Conservation (phyloP, 192 early-diverging fungal genomes). For the Rhizophagus clarus region DNA sequence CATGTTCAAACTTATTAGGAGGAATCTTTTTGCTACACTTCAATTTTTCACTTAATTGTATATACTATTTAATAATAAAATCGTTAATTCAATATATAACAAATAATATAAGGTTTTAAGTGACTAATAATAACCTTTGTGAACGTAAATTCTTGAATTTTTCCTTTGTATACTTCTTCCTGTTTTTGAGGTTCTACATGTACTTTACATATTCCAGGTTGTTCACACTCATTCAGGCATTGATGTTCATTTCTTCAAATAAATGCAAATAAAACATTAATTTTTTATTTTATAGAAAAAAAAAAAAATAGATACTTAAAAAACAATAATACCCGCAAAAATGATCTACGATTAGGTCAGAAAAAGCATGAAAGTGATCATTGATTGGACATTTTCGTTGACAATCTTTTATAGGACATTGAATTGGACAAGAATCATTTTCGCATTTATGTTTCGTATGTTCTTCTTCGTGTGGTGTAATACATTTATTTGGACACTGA, state of each 20-base stretch:
- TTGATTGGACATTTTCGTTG: not conserved
- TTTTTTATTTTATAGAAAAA: not conserved
- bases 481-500: conserved; percentile 21
- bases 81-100: not conserved
- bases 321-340: conserved; percentile 27
- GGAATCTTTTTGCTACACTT: conserved; percentile 29
- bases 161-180: not conserved
- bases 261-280: not conserved
- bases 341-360: not conserved
- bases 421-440: conserved; percentile 22
- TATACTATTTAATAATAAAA: conserved; percentile 8
- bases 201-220: conserved; percentile 29
- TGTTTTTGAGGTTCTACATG: conserved; percentile 4
- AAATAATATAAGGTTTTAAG: not conserved
- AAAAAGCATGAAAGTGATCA: conserved; percentile 24
- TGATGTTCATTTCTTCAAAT: conserved; percentile 26
- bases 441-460: conserved; percentile 17
- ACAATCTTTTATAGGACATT: conserved; percentile 10
- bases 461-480: conserved; percentile 18
- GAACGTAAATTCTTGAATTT: conserved; percentile 10
- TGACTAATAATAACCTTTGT: conserved; percentile 2
- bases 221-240: conserved; percentile 18
- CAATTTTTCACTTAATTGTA: conserved; percentile 21
- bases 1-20: conserved; percentile 19
- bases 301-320: not conserved